phyloP scores from a whole-genome alignment of 495 filamentous ascomycete genomes.

The Elaphomyces granulatus region DNA sequence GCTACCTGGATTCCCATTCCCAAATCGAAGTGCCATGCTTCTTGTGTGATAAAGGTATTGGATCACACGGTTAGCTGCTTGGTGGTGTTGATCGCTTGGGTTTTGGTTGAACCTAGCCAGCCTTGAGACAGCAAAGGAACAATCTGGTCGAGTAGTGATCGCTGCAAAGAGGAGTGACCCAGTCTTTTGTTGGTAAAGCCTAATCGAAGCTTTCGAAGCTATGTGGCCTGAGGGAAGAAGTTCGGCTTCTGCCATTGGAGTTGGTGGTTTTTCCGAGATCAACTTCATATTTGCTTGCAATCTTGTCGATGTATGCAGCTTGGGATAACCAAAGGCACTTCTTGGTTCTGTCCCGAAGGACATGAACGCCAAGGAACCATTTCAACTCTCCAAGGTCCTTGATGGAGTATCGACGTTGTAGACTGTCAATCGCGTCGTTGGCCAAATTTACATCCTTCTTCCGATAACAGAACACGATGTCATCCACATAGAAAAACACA shows the following conservation, averaged over 20 bases:
- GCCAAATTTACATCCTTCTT: background rate
- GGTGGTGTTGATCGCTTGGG: constrained; percentile 7
- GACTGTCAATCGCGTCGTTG: constrained; percentile 2
- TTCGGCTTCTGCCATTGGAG: background rate
- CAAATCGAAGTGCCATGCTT: background rate
- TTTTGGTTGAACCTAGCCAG: constrained; percentile 14
- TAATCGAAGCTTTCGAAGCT: background rate
- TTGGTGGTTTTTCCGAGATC: background rate
- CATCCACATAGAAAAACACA: constrained; percentile 15
- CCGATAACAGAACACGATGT: constrained; percentile 7
- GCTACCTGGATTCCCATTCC: constrained; percentile 2
- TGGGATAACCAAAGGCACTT: constrained; percentile 10
- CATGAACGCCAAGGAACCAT: constrained; percentile 11
- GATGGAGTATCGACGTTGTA: constrained; percentile 1
- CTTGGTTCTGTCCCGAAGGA: constrained; percentile 4
- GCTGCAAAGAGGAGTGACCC: constrained; percentile 14
- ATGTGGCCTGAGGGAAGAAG: background rate
- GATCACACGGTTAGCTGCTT: constrained; percentile 6
- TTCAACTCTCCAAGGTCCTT: background rate
- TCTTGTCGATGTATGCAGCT: constrained; percentile 9
- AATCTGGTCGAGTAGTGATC: constrained; percentile 12
- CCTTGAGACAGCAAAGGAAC: constrained; percentile 5
- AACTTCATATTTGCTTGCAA: no score
- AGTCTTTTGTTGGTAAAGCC: constrained; percentile 12
- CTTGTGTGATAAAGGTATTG: constrained; percentile 4